Base-by-base conservation (phyloP, 768 basidiomycete species). In the Suillus americanus region DNA sequence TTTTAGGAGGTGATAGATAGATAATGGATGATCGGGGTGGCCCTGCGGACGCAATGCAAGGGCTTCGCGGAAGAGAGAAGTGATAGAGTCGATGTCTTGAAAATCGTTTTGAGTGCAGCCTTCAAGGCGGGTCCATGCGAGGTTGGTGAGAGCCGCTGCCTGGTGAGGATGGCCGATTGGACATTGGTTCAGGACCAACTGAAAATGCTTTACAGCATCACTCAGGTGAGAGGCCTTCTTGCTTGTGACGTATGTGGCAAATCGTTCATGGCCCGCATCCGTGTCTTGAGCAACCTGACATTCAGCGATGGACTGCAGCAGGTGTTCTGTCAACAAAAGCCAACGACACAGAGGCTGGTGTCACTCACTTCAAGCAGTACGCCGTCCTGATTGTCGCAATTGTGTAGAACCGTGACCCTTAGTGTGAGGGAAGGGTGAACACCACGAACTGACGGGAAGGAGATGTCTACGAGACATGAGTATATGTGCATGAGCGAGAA, bases 141-240 rank as follows among this genome's bases (percentile, higher is more conserved):
- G 66, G 50, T 64, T 68, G 23, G 61, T 64, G 16, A 71, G 53
- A 16, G 53, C 28, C 25, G 3, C n/a, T 14, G 60, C n/a, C 18
- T 33, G 43, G 35, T 63, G 35, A 37, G 66, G 51, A 61, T 68
- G 62, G 56, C 53, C 56, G 23, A 54, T 16, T 6, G 63, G 60
- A 38, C 54, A 18, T 20, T 68, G 51, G 7, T 56, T 50, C 6
- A 70, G 46, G 18, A 45, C 45, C 20, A 45, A 10, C n/a, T 45
- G 45, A n/a, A 45, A 45, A 45, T 8, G 45, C 8, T n/a, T 5
- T 40, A 45, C n/a, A 10, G 45, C 45, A 45, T 45, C 45, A 9
- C n/a, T 45, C 2, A 45, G 45, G 45, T 45, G 20, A n/a, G 20
- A 45, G 45, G n/a, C 45, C 20, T 2, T n/a, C 20, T n/a, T 4